Conservation (phyloP, 73 alveolate genomes). For the Stentor coeruleus region DNA sequence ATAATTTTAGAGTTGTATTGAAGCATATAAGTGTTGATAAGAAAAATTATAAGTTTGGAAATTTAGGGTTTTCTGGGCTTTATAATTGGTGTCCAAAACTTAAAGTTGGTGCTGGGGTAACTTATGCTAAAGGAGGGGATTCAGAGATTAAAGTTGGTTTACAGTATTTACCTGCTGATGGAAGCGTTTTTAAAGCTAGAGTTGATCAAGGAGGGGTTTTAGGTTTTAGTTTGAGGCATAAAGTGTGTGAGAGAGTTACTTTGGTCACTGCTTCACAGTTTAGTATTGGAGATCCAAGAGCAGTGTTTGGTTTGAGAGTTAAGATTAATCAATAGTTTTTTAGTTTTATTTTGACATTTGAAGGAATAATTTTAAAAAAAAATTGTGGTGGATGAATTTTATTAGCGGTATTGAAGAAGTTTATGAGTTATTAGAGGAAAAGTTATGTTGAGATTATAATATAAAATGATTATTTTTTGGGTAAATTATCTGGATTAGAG, state of each 20-base stretch:
- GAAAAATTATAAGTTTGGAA: background rate
- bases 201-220: background rate
- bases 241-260: background rate
- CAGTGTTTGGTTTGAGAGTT: conserved; percentile 12
- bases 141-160: background rate
- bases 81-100: background rate
- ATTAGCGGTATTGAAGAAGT: too few relatives aligned
- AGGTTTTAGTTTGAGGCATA: background rate
- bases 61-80: background rate
- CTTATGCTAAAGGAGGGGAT: background rate
- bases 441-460: too few relatives aligned
- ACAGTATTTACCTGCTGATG: background rate
- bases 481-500: too few relatives aligned
- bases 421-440: too few relatives aligned
- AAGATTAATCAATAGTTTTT: conserved; percentile 19
- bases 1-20: background rate
- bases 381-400: too few relatives aligned
- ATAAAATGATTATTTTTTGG: too few relatives aligned
- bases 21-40: conserved; percentile 7
- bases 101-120: background rate
- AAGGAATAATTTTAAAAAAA: too few relatives aligned
- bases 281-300: background rate
- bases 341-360: too few relatives aligned
- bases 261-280: conserved; percentile 15
- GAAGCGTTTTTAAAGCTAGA: background rate